Evolutionary conservation across 345 rosid species (phyloP), one percentile per base, ranked within the genome.

Genomic region (Pistacia integerrima): DNA sequence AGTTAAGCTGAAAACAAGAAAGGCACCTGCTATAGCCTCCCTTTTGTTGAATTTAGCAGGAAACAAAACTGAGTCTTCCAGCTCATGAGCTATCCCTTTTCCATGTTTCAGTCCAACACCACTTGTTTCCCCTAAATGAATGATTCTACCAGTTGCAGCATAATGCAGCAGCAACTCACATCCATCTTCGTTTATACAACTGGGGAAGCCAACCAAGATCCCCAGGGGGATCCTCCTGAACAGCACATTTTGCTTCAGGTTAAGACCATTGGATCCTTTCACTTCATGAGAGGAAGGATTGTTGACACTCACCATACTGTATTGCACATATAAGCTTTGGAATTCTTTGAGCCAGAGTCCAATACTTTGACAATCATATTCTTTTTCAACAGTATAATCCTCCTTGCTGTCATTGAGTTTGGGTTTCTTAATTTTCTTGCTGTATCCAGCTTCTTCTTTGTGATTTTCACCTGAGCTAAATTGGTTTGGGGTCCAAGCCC

Each of bases 121-220:
- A 51, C 65, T 52, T 12, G 73, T 56, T 80, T 73, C 80, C 57
- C 74, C 76, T 11, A 54, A 74, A 68, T 67, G 57, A 22, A 78
- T 64, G 56, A 81, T 66, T 70, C 78, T 84, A 55, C 94, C 96
- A 76, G 92, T 88, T 57, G 93, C 86, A 62, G 85, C 91, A 77
- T 85, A 91, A 77, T 91, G 94, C 82, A 94, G 79, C 52, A 94
- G 75, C 72, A 88, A 67, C 69, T 87, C 90, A 80, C 85, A 90
- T 67, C 80, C 91, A 59, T 82, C 87, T 66, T 89, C 90, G 6
- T 83, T 74, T 46, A 87, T 77, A 68, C 71, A 35, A 67, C 67
- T 66, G 30, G 83, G 78, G 78, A 68, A 80, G n/a, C 87, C 88
- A 38, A 90, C 69, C 84, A 92, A 81, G 64, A 91, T 69, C 16